Conservation (phyloP, 2,329 filamentous ascomycete genomes). For the Leptographium lundbergii region DNA sequence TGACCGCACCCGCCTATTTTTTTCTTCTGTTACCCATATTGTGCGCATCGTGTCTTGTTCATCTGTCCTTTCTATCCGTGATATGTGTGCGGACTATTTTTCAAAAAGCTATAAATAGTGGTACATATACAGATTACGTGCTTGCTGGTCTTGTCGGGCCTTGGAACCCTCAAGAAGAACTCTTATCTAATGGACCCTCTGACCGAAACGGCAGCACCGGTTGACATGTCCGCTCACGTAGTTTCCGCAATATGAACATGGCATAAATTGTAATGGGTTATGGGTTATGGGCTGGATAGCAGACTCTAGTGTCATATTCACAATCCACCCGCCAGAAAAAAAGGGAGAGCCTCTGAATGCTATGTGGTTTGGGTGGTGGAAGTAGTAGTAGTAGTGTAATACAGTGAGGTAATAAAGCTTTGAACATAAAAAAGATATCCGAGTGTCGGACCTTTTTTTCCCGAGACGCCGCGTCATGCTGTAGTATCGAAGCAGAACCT, state of each 20-base stretch:
- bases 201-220: too few relatives aligned
- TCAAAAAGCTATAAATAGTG: too few relatives aligned
- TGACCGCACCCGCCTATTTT: neutral
- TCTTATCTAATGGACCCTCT: too few relatives aligned
- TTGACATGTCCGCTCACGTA: too few relatives aligned
- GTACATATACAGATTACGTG: too few relatives aligned
- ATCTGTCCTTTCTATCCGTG: neutral
- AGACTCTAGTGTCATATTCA: too few relatives aligned
- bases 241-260: too few relatives aligned
- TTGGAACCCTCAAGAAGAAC: too few relatives aligned
- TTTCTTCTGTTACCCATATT: neutral
- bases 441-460: neutral
- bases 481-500: slow-evolving; percentile 1
- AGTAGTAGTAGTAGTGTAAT: neutral
- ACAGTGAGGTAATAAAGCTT: neutral
- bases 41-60: neutral
- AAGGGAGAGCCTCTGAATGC: neutral
- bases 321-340: neutral
- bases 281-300: too few relatives aligned
- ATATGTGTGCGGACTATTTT: neutral
- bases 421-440: slow-evolving; percentile 1
- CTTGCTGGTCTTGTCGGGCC: too few relatives aligned
- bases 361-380: neutral
- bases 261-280: too few relatives aligned
- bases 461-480: slow-evolving; percentile 8